These are phyloP conservation scores for Canariomyces notabilis DNA, from an alignment of 2,329 filamentous ascomycete species.

Conservation along the genomic window DNA sequence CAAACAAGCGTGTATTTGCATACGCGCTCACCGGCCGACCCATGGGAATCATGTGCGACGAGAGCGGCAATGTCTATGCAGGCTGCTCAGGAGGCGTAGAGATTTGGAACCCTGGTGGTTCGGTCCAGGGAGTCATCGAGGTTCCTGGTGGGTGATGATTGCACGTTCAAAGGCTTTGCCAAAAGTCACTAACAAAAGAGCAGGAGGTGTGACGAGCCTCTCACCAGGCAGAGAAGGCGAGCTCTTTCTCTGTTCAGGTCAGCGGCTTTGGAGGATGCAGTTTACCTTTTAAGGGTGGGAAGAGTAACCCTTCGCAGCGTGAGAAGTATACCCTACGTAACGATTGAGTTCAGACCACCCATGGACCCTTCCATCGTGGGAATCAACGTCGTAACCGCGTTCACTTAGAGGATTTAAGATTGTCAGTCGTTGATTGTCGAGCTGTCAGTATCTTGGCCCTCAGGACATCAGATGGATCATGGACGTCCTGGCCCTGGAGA, in stretches of 20 bases:
- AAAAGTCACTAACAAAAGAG: neutral
- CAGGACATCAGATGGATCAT: too few relatives aligned
- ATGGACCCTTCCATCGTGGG: too few relatives aligned
- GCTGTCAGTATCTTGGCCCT: too few relatives aligned
- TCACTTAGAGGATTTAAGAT: too few relatives aligned
- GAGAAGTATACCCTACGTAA: too few relatives aligned
- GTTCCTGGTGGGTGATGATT: constrained; percentile 29
- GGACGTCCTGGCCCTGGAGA: too few relatives aligned
- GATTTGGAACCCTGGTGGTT: constrained; percentile 41
- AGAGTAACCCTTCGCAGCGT: too few relatives aligned
- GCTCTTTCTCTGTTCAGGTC: constrained; percentile 44
- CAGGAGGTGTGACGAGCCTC: constrained; percentile 40
- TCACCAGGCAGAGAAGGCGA: constrained; percentile 39
- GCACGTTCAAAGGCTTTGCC: neutral
- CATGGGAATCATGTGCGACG: constrained; percentile 38
- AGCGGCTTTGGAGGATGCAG: constrained; percentile 41
- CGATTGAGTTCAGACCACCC: too few relatives aligned
- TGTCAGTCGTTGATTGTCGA: too few relatives aligned
- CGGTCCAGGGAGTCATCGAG: constrained; percentile 39
- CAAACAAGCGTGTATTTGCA: constrained; percentile 49
- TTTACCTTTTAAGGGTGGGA: too few relatives aligned
- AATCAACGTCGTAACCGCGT: too few relatives aligned
- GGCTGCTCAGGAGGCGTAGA: constrained; percentile 47
- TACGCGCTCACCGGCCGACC: constrained; percentile 44
- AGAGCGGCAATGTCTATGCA: constrained; percentile 41